Evolutionary conservation across 108 stramenopile species (phyloP), one percentile per base, ranked within the genome.

Genomic region (Discostella stelligeroides): DNA sequence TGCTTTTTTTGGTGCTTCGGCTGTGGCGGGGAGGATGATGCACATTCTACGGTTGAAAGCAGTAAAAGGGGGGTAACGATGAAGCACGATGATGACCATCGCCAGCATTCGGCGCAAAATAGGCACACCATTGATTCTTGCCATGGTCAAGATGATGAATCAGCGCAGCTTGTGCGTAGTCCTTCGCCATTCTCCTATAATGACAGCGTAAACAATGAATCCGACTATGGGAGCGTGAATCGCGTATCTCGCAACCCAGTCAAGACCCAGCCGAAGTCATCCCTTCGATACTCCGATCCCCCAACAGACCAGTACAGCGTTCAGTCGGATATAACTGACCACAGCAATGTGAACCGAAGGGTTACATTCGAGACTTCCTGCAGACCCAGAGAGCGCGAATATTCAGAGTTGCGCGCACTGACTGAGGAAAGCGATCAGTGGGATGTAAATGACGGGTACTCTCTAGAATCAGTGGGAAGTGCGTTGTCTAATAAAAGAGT

Each of bases 241-340:
- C 37, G n/a, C 5, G n/a, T 37, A 0, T 15, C 37, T 39, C 29
- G n/a, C 17, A 38, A 34, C 37, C 34, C 57, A 39, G 20, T 34
- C 34, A 58, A 41, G 34, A 20, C 57, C 15, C 34, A 34, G 34
- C 57, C 57, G 0, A 58, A 58, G 34, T 58, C 57, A 15, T 40
- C 37, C 17, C 57, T 58, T 4, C 57, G 57, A 18, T 17, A n/a
- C n/a, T n/a, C n/a, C n/a, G n/a, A 20, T 1, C 57, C 57, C 3
- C 57, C 15, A n/a, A 8, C 57, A n/a, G 57, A 58, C 40, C 57
- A 58, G 4, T 1, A 58, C 37, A 58, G 57, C 34, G 57, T 58
- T 20, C 57, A 58, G 18, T 58, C 57, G 17, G 57, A 58, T 41
- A 17, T 58, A 20, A 20, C 57, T 1, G 57, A 58, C 37, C 10